phyloP scores from a whole-genome alignment of 2,329 filamentous ascomycete species.

The Trichoderma sp. region DNA sequence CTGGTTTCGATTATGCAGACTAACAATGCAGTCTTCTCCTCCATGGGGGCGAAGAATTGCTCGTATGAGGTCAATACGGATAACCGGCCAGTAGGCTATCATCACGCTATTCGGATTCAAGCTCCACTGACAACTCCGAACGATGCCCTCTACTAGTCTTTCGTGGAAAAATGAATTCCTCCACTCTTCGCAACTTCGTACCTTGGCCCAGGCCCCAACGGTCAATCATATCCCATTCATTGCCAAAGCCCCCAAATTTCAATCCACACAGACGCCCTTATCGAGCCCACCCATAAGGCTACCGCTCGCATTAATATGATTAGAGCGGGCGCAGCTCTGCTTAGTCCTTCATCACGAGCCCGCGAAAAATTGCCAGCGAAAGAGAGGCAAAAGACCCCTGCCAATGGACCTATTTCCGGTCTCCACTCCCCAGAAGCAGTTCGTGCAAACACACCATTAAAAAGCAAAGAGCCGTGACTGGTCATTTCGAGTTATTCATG shows the following conservation, averaged over 20 bases:
- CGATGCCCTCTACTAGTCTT: neutral
- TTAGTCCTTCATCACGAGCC: neutral
- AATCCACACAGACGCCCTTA: neutral
- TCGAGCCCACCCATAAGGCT: neutral
- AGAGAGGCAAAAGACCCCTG: neutral
- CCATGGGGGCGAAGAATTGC: neutral
- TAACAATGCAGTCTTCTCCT: neutral
- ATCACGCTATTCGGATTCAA: neutral
- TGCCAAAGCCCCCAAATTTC: neutral
- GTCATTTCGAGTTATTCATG: neutral
- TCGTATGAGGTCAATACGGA: neutral
- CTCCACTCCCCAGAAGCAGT: neutral
- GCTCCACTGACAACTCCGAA: neutral
- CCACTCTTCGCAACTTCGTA: neutral
- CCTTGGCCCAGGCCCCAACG: neutral
- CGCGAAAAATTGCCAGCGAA: neutral
- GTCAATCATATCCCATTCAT: neutral
- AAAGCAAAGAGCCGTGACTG: neutral
- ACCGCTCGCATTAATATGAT: neutral
- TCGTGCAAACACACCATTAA: neutral
- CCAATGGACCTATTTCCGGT: neutral
- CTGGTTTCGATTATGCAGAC: neutral
- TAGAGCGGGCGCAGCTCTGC: constrained; percentile 5
- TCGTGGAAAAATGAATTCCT: neutral
- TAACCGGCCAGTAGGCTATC: neutral